Evolutionary conservation across 257 asterid genomes (phyloP).

Genomic region (Paulownia fortunei): DNA sequence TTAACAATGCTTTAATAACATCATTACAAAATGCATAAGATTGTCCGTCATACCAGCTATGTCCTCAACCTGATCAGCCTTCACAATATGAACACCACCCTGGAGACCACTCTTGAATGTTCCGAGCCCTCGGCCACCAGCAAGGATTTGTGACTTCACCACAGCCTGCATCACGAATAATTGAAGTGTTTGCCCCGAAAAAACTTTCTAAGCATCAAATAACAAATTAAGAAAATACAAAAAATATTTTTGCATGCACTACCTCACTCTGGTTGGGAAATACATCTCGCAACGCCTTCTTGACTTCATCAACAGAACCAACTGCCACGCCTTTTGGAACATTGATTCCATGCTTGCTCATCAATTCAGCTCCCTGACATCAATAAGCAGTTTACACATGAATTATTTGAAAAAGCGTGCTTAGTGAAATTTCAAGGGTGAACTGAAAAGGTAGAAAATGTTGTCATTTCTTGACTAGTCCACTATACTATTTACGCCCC

Average conservation of each 20-base stretch:
- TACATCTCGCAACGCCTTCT: slow-evolving; percentile 60
- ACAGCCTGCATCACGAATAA: slow-evolving; percentile 57
- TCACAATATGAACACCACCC: slow-evolving; percentile 94
- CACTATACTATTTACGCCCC: slow-evolving; percentile 8
- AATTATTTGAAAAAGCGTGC: neutral
- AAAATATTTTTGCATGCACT: neutral
- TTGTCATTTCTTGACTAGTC: neutral
- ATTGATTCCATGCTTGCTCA: slow-evolving; percentile 87
- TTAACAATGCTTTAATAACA: slow-evolving; percentile 19
- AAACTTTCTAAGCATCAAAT: slow-evolving; percentile 6
- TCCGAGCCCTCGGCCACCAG: slow-evolving; percentile 94
- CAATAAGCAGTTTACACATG: neutral
- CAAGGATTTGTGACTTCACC: slow-evolving; percentile 95
- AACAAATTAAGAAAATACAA: neutral
- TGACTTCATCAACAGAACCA: slow-evolving; percentile 66
- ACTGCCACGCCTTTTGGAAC: slow-evolving; percentile 90
- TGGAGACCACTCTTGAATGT: slow-evolving; percentile 90
- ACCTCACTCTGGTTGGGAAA: slow-evolving; percentile 82
- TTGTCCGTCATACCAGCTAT: slow-evolving; percentile 67
- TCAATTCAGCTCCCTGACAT: slow-evolving; percentile 85
- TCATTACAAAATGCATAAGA: neutral
- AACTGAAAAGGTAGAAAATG: slow-evolving; percentile 10
- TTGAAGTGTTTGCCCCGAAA: neutral
- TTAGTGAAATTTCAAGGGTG: neutral
- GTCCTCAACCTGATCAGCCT: slow-evolving; percentile 77